Percentiles rank a stretch among this genome's conserved stretches.
phyloP scores from a whole-genome alignment of 305 asterid species.

The Solanum hybrid region DNA sequence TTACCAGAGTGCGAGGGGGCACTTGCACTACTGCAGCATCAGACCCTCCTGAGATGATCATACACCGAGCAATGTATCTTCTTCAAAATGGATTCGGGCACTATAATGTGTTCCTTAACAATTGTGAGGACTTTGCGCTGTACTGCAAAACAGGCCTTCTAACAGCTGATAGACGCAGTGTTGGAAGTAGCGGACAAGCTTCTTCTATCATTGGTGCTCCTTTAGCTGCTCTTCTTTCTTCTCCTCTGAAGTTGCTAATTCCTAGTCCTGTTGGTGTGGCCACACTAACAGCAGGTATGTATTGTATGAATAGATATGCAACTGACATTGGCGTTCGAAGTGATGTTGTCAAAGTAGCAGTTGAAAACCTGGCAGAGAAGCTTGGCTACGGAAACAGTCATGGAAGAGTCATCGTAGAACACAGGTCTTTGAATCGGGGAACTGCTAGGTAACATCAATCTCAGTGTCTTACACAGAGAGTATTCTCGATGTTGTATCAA shows the following conservation, averaged over 20 bases:
- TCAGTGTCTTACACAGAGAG: neutral
- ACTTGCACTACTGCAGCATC: slow-evolving; percentile 82
- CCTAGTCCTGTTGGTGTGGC: slow-evolving; percentile 84
- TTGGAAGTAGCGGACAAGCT: slow-evolving; percentile 92
- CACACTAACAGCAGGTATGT: slow-evolving; percentile 80
- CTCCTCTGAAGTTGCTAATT: slow-evolving; percentile 66
- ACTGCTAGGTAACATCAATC: slow-evolving; percentile 20
- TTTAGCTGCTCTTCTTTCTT: slow-evolving; percentile 80
- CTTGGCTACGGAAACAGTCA: slow-evolving; percentile 36
- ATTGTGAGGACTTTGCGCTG: slow-evolving; percentile 87
- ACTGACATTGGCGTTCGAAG: slow-evolving; percentile 75
- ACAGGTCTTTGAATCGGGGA: slow-evolving; percentile 13
- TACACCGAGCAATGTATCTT: slow-evolving; percentile 81
- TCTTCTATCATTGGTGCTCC: slow-evolving; percentile 84
- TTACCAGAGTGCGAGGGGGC: slow-evolving; percentile 83
- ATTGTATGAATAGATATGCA: slow-evolving; percentile 78
- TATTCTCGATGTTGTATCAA: neutral
- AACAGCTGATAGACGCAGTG: slow-evolving; percentile 49
- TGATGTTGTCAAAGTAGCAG: slow-evolving; percentile 71
- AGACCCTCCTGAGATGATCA: slow-evolving; percentile 37
- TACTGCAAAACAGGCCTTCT: slow-evolving; percentile 90
- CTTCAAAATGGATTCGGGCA: slow-evolving; percentile 77
- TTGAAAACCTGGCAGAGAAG: slow-evolving; percentile 65
- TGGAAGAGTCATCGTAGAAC: slow-evolving; percentile 11
- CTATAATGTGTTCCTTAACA: slow-evolving; percentile 69